Evolutionary conservation across 1,284 basidiomycete genomes (phyloP), one percentile per base, ranked within the genome.

Genomic region (Heterobasidion occidentale): DNA sequence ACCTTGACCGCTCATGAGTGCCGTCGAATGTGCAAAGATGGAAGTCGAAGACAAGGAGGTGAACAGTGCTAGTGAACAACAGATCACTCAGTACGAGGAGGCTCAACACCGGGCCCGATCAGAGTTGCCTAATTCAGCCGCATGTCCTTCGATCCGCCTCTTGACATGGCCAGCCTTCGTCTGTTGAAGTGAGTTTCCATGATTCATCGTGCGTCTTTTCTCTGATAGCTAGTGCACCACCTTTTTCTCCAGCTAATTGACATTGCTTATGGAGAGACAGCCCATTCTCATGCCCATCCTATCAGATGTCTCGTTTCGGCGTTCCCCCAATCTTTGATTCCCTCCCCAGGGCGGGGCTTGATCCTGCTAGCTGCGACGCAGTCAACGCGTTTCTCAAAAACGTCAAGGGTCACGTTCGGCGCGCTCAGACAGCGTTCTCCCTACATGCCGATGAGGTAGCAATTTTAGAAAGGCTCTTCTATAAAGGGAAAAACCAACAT

Each of bases 401-500:
- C 46, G 71, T 89, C 45, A 88, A 82, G 65, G 35, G 67, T 52
- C 72, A 70, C 61, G 74, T 77, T 17, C 80, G 83, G 48, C 76
- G 76, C 42, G 71, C 88, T 9, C 76, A 77, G 51, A 64, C 72
- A 34, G 68, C 72, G 17, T 61, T 81, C 46, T 65, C 70, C 44
- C 65, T 70, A 17, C 77, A 81, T 54, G 65, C 69, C 3, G 77
- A 80, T 46, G 89, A 92, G 62, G 65, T 82, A 14, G 76, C 77
- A 53, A 65, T 88, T 27, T 71, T 90, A 34, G 81, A 86, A 62
- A 75, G 86, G 58, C 64, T 91, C 1, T 86, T 84, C 65, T 92
- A 92, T 71, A 89, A 89, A 63, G 81, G 81, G 58, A 88, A 87
- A 65, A 91, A 90, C 63, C 88, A 92, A 64, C 90, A 92, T 64